Conservation (phyloP, 129 eudicot genomes). For the Arctium minus region DNA sequence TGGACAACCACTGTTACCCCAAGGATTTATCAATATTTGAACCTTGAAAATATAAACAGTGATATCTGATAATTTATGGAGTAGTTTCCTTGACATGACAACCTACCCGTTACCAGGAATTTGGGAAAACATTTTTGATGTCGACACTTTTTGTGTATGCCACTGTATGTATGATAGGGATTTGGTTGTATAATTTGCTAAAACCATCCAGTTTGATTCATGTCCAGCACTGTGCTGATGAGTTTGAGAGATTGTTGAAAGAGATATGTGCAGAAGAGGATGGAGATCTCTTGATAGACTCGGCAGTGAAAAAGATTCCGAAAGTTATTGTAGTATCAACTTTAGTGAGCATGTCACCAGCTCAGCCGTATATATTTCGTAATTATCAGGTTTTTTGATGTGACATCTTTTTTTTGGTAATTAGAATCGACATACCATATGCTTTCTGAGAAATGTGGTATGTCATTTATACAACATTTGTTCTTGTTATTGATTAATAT, state of each 20-base stretch:
- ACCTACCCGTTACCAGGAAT: not conserved
- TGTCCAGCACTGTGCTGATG: conserved; percentile 96
- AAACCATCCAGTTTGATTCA: not conserved
- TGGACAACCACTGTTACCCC: not conserved
- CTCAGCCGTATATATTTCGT: conserved; percentile 91
- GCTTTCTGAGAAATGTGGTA: conserved; percentile 9
- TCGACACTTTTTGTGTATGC: not conserved
- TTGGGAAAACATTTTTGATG: not conserved
- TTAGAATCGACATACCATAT: conserved; percentile 2
- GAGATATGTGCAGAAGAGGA: conserved; percentile 98
- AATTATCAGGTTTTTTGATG: conserved; percentile 71
- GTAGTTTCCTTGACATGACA: not conserved
- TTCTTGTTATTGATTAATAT: not conserved
- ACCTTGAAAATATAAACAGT: not conserved
- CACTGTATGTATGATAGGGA: not conserved
- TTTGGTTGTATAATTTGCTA: conserved; percentile 12
- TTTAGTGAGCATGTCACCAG: conserved; percentile 76
- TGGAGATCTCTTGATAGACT: conserved; percentile 92
- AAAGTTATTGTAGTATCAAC: conserved; percentile 90
- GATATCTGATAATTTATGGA: not conserved
- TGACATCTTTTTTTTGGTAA: not conserved
- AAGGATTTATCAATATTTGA: not conserved
- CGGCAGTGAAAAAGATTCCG: conserved; percentile 76
- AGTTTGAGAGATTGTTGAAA: conserved; percentile 83
- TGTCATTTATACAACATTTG: not conserved